Evolutionary conservation across 2,329 filamentous ascomycete species (phyloP).

Genomic region (Phaeosphaeria sp.): DNA sequence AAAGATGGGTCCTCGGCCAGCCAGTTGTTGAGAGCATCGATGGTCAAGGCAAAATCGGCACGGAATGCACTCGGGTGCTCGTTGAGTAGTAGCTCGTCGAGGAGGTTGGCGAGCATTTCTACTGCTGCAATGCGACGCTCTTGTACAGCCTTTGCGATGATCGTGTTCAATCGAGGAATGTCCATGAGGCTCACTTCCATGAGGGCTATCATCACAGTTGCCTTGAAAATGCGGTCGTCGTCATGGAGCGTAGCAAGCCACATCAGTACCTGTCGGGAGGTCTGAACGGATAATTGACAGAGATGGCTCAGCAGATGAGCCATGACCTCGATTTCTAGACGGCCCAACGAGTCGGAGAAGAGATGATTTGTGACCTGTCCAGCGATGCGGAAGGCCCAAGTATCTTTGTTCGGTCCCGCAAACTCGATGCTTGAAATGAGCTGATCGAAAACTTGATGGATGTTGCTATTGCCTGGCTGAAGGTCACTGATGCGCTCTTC

Average conservation of each 20-base stretch:
- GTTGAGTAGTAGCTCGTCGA: slow-evolving; percentile 79
- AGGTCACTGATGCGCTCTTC: slow-evolving; percentile 67
- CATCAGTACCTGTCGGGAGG: slow-evolving; percentile 60
- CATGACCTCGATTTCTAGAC: slow-evolving; percentile 68
- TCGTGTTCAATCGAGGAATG: slow-evolving; percentile 64
- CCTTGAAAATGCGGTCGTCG: slow-evolving; percentile 66
- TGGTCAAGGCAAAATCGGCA: slow-evolving; percentile 82
- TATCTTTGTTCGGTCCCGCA: slow-evolving; percentile 61
- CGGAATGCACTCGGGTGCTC: slow-evolving; percentile 80
- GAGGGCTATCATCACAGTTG: slow-evolving; percentile 65
- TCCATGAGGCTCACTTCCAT: slow-evolving; percentile 67
- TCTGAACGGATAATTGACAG: slow-evolving; percentile 65
- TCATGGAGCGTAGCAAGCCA: slow-evolving; percentile 61
- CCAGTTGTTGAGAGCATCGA: slow-evolving; percentile 84
- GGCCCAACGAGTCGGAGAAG: slow-evolving; percentile 61
- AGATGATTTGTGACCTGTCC: slow-evolving; percentile 63
- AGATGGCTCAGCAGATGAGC: slow-evolving; percentile 66
- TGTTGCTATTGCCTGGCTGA: slow-evolving; percentile 56
- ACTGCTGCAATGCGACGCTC: slow-evolving; percentile 75
- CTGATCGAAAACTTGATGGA: slow-evolving; percentile 65
- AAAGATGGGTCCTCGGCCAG: slow-evolving; percentile 74
- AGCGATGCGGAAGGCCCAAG: slow-evolving; percentile 62
- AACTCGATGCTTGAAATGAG: slow-evolving; percentile 61
- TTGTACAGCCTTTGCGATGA: slow-evolving; percentile 74
- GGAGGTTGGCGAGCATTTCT: slow-evolving; percentile 78